Evolutionary conservation across 106 monocot genomes (phyloP).

Genomic region (Dioscorea zingiberensis): DNA sequence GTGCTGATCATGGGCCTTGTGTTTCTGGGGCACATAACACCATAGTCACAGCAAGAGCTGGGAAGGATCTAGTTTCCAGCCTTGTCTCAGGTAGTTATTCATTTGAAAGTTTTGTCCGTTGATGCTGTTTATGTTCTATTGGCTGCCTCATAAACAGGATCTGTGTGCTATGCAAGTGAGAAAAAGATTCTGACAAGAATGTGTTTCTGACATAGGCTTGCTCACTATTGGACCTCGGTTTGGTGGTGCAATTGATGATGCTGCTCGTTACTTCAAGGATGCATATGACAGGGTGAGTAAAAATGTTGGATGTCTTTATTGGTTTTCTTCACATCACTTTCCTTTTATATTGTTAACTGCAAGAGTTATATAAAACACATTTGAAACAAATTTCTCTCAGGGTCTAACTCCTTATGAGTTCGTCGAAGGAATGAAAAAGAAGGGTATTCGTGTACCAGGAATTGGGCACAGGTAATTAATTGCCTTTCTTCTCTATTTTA

Average conservation of each 20-base stretch:
- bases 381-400: slow-evolving; percentile 24
- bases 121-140: not conserved
- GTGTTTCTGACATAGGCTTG: slow-evolving; percentile 47
- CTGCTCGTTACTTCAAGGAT: slow-evolving; percentile 96
- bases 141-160: not conserved
- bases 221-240: slow-evolving; percentile 98
- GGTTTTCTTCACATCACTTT: not conserved
- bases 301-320: not conserved
- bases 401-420: slow-evolving; percentile 90
- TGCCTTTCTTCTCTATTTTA: not conserved
- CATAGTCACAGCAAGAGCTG: slow-evolving; percentile 95
- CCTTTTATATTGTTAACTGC: no score
- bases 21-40: slow-evolving; percentile 97
- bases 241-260: slow-evolving; percentile 99
- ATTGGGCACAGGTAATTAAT: slow-evolving; percentile 92
- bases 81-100: slow-evolving; percentile 75
- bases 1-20: slow-evolving; percentile 99
- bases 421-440: slow-evolving; percentile 98
- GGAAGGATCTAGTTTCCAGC: slow-evolving; percentile 94
- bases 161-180: not conserved
- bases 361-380: no score
- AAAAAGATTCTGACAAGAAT: not conserved
- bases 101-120: not conserved
- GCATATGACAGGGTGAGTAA: slow-evolving; percentile 75
- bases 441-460: slow-evolving; percentile 95